A percentile compares a stretch with the other conserved stretches of the same genome.
These are phyloP conservation scores for Erodium moschatum DNA, from an alignment of 441 rosid species.

Conservation along the genomic window DNA sequence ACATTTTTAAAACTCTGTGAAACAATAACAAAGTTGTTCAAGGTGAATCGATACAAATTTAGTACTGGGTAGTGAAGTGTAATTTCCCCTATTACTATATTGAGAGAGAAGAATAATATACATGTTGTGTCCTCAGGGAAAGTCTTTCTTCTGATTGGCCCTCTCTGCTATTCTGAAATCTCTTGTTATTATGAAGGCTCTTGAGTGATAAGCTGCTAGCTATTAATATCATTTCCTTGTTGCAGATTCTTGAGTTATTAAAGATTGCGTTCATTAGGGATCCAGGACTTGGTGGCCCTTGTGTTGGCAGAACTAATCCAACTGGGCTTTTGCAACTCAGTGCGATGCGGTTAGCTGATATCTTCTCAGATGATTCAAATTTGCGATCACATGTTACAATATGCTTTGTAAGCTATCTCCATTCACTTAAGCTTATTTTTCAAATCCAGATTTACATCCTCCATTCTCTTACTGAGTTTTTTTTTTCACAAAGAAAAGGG, in stretches of 20 bases:
- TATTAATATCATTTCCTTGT: slow-evolving; percentile 20
- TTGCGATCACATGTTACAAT: slow-evolving; percentile 63
- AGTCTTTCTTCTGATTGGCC: not conserved
- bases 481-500: no score
- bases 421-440: not conserved
- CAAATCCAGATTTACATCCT: slow-evolving; percentile 15
- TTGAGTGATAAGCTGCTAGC: slow-evolving; percentile 18
- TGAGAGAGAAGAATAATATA: not conserved
- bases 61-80: no score
- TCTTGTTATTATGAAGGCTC: slow-evolving; percentile 2
- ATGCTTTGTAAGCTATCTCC: slow-evolving; percentile 56
- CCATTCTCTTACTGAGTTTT: not conserved
- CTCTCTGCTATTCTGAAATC: not conserved
- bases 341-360: slow-evolving; percentile 89
- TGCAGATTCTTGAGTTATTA: slow-evolving; percentile 71
- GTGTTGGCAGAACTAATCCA: slow-evolving; percentile 45
- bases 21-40: no score
- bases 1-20: no score
- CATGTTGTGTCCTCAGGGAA: not conserved
- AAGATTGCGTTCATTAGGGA: slow-evolving; percentile 56
- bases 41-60: no score
- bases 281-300: slow-evolving; percentile 34
- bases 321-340: slow-evolving; percentile 82
- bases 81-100: no score
- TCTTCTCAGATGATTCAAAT: slow-evolving; percentile 91